Evolutionary conservation across 2,329 filamentous ascomycete genomes (phyloP), one percentile per base, ranked within the genome.

Genomic region (Exophiala dermatitidis): DNA sequence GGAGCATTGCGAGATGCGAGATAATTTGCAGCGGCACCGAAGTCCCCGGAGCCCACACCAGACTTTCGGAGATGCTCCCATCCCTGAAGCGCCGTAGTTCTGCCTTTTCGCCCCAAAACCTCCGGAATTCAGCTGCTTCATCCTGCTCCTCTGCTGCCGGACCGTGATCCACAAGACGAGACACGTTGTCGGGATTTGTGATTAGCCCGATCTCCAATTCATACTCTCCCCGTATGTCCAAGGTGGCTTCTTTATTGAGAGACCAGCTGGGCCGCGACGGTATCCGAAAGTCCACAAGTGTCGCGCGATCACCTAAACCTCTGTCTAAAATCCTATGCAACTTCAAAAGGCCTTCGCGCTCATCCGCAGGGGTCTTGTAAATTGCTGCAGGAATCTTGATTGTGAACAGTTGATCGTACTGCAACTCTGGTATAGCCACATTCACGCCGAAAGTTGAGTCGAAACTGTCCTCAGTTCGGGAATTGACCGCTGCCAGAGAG

Each of bases 21-120:
- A 90, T 73, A 54, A 97, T 93, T 61, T 95, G 89, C 64, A 89
- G 80, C 48, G 89, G 81, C 19, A 95, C 81, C 4, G 84, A 80
- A 32, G 72, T 68, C 2, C 77, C 74, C 1, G 82, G 74, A 1
- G 77, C 77, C 93, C 93, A 98, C 19, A 95, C 84, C 31, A 97
- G 75, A 64, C 88, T 95, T 69, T 98, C 94, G 5, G 90, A 77
- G 60, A 98, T 96, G 63, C 85, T 91, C 26, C 93, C 93, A 65
- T 97, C 90, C 64, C 90, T 94, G 75, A 98, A 98, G 19, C 93
- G 86, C 60, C 93, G 82, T 43, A 98, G 77, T 68, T 98, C 93
- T 1, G 93, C 82, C 67, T 93, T 95, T 6, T 91, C 85, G 4
- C 91, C 93, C 93, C 94, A 98, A 67, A 98, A 97, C 33, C 84